Evolutionary conservation across 2,329 filamentous ascomycete genomes (phyloP), one percentile per base, ranked within the genome.

Genomic region (Penicillium sp.): DNA sequence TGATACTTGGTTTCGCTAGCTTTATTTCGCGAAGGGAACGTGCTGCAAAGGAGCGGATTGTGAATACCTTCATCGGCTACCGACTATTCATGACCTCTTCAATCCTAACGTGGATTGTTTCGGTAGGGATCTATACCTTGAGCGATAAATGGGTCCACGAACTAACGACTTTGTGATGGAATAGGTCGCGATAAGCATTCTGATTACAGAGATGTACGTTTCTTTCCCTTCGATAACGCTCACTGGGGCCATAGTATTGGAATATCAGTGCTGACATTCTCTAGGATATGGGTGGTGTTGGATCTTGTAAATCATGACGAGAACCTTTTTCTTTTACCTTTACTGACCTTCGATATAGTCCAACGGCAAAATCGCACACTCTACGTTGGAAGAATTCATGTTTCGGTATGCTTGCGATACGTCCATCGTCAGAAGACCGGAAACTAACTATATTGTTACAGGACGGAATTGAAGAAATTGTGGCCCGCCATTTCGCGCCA

Each of bases 21-120:
- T 59, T 21, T 56, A 59, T 39, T 62, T 63, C 31, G 63, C 64
- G 33, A 54, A 59, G 10, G 60, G 58, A 10, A 59, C 57, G 54
- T 72, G 68, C 68, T 90, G 91, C 46, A 92, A 92, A 69, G 95
- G 95, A 26, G 87, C 91, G 61, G 93, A 98, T 71, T 99, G 95
- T 83, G 87, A 95, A 62, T 97, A 96, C 71, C 84, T 99, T 6
- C 95, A 99, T 74, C 86, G 95, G 5, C 79, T 98, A 27, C 96
- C 95, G 0, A 87, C 86, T 0, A 84, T 96, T 2, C 91, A 92
- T 71, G 95, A 98, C 74, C 82, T 96, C 13, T 97, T 93, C 77
- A 95, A 93, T 60, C 90, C 90, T 1, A 98, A 97, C 66, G 87
- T 96, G 21, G 95, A 99, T 78, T 96, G 92, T 71, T 99, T 99